Conservation (phyloP, 179 eudicot genomes). For the Amaranthus tricolor region DNA sequence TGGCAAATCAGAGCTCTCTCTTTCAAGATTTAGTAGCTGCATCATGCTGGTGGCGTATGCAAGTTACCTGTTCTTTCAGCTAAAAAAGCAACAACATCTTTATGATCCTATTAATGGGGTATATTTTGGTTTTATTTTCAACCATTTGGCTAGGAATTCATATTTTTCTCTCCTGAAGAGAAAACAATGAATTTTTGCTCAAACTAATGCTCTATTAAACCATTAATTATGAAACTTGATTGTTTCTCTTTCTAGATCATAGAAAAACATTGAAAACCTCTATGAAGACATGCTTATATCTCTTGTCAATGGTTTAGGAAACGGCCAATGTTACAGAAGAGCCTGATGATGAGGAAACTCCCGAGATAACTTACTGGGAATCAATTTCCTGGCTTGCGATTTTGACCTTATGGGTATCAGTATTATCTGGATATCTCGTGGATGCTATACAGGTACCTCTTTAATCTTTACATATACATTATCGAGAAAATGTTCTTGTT, state of each 20-base stretch:
- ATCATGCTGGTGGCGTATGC: slow-evolving; percentile 95
- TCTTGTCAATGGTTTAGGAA: slow-evolving; percentile 40
- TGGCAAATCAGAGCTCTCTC: slow-evolving; percentile 86
- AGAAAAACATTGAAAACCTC: no score
- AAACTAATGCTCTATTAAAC: no score
- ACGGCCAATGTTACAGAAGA: slow-evolving; percentile 35
- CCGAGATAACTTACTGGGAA: slow-evolving; percentile 78
- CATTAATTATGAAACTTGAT: no score
- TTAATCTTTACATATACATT: neutral
- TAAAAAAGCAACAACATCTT: slow-evolving; percentile 54
- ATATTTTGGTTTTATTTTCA: slow-evolving; percentile 17
- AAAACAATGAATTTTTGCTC: no score
- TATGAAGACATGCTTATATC: neutral
- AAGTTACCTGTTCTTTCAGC: slow-evolving; percentile 89
- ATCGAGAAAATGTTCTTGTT: neutral
- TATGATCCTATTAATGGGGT: slow-evolving; percentile 62
- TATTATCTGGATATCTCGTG: slow-evolving; percentile 88
- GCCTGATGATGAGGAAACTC: slow-evolving; percentile 59
- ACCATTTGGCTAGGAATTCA: neutral
- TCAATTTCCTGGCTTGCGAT: slow-evolving; percentile 78
- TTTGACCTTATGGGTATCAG: slow-evolving; percentile 84
- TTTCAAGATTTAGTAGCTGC: slow-evolving; percentile 93
- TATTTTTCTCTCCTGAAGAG: neutral
- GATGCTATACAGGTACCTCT: slow-evolving; percentile 72
- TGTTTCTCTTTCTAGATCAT: no score